A percentile compares a stretch with the other conserved stretches of the same genome.
These are phyloP conservation scores for Lactarius trivialis DNA, from an alignment of 768 basidiomycete species.

Conservation along the genomic window DNA sequence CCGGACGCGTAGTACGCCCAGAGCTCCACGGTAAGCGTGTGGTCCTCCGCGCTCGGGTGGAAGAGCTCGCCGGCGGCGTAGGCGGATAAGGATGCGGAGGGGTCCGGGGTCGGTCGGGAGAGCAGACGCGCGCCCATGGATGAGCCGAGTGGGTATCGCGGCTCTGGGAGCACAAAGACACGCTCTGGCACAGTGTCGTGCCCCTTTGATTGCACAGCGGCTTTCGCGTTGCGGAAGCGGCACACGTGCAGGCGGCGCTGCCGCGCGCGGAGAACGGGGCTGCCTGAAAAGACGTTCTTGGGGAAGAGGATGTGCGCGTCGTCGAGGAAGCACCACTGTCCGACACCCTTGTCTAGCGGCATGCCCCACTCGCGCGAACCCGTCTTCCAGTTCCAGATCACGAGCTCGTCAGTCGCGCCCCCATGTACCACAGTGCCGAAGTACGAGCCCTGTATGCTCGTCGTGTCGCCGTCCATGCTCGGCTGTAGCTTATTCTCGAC, in stretches of 20 bases:
- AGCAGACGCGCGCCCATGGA: conserved; percentile 1
- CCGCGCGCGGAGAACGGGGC: neutral
- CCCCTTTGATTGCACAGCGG: no score
- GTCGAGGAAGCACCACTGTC: conserved; percentile 8
- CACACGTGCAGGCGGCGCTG: conserved; percentile 1
- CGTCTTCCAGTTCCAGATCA: conserved; percentile 10
- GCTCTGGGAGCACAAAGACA: neutral
- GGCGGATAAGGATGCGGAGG: neutral
- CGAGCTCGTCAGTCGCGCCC: neutral
- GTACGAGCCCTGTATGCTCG: neutral
- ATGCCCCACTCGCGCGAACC: neutral
- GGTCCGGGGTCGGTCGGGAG: neutral
- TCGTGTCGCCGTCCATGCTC: neutral
- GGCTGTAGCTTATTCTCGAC: neutral
- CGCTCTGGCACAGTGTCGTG: neutral
- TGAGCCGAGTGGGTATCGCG: neutral
- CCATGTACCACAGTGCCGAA: neutral
- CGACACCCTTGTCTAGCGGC: neutral
- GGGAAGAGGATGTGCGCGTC: conserved; percentile 4
- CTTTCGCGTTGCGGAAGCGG: no score
- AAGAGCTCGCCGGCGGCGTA: neutral
- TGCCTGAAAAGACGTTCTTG: neutral
- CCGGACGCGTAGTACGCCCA: neutral
- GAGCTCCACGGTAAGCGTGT: neutral
- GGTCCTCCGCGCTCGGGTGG: neutral